phyloP scores from a whole-genome alignment of 768 basidiomycete genomes.

The Pisolithus orientalis region DNA sequence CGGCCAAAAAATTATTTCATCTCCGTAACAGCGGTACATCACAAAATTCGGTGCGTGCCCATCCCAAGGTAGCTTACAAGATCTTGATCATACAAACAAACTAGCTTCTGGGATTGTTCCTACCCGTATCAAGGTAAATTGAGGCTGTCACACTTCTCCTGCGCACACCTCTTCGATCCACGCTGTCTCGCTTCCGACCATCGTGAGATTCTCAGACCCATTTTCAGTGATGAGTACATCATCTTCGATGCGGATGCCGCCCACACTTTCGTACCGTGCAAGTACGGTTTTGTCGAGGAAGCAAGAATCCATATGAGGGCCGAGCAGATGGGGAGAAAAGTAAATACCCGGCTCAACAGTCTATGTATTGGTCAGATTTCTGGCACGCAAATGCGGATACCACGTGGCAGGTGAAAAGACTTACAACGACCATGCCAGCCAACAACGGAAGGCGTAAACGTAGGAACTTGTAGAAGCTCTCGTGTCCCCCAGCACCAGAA shows the following conservation, averaged over 20 bases:
- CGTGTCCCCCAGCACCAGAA: conserved; percentile 53
- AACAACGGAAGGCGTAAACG: conserved; percentile 70
- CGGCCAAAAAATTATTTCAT: too few species aligned
- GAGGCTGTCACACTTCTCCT: conserved; percentile 36
- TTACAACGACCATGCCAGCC: conserved; percentile 79
- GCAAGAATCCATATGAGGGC: conserved; percentile 51
- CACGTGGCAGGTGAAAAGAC: conserved; percentile 24
- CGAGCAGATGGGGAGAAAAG: conserved; percentile 76
- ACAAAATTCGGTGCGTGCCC: too few species aligned
- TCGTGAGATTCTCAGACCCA: conserved; percentile 82
- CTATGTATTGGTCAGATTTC: conserved; percentile 28
- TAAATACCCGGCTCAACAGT: conserved; percentile 91
- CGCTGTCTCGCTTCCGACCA: conserved; percentile 71
- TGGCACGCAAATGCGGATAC: neutral
- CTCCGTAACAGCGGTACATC: too few species aligned
- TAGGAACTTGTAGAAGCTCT: conserved; percentile 73
- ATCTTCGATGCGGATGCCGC: conserved; percentile 93
- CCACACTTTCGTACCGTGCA: conserved; percentile 63
- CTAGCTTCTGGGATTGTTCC: too few species aligned
- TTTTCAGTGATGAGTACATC: conserved; percentile 71
- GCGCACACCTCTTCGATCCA: conserved; percentile 84
- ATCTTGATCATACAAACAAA: too few species aligned
- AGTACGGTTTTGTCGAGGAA: conserved; percentile 38
- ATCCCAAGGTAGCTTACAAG: too few species aligned
- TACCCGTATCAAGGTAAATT: too few species aligned